phyloP scores from a whole-genome alignment of 2,329 filamentous ascomycete species.

The Neopestalotiopsis clavispora region DNA sequence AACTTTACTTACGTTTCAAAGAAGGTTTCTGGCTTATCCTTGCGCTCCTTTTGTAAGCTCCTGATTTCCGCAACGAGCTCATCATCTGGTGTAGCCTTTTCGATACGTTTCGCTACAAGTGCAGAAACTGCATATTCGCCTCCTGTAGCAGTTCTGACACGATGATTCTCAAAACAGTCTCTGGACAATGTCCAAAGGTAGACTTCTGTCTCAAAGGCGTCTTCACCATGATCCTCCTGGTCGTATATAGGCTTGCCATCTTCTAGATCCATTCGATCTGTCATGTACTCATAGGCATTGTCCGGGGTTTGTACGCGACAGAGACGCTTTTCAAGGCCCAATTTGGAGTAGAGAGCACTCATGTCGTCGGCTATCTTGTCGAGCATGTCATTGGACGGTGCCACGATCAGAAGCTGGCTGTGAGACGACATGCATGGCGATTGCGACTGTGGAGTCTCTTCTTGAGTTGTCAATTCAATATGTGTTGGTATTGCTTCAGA shows the following conservation, averaged over 20 bases:
- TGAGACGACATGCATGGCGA: not conserved
- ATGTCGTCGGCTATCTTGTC: constrained; percentile 40
- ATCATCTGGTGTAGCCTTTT: not conserved
- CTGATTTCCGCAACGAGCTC: not conserved
- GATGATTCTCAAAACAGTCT: not conserved
- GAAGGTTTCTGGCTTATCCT: not conserved
- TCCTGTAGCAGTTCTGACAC: not conserved
- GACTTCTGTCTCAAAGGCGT: not conserved
- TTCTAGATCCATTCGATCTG: not conserved
- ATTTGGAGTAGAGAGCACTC: not conserved
- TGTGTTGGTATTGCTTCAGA: no score
- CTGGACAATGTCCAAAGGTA: not conserved
- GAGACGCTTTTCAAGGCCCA: not conserved
- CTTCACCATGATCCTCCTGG: not conserved
- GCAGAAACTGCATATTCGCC: not conserved
- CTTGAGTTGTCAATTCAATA: no score
- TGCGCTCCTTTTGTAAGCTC: not conserved
- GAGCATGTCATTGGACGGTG: not conserved
- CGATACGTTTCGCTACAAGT: not conserved
- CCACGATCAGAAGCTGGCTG: not conserved
- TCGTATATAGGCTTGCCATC: not conserved
- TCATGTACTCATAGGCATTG: not conserved
- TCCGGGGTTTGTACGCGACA: not conserved
- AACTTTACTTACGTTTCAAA: not conserved
- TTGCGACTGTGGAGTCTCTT: not conserved